Conservation (phyloP, 2,329 filamentous ascomycete species). For the Neonectria magnoliae region DNA sequence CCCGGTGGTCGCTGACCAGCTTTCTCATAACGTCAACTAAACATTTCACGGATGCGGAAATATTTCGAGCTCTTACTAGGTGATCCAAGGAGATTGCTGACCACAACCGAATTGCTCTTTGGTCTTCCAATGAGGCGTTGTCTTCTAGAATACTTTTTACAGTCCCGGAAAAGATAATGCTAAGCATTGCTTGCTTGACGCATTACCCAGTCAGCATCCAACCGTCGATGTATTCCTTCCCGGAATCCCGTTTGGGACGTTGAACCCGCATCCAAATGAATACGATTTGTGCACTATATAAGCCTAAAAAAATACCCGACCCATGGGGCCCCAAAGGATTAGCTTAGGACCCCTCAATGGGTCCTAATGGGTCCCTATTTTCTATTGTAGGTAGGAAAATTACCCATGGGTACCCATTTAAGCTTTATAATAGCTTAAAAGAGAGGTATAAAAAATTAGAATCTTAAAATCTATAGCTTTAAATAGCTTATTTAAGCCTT, state of each 20-base stretch:
- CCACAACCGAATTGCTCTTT: slow-evolving; percentile 6
- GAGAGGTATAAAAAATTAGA: too few species aligned
- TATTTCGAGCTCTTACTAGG: not conserved
- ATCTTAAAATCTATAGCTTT: too few species aligned
- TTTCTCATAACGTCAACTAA: not conserved
- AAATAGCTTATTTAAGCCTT: too few species aligned
- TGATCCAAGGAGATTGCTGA: slow-evolving; percentile 8
- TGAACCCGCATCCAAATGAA: too few species aligned
- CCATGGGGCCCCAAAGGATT: too few species aligned
- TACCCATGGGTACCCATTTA: too few species aligned
- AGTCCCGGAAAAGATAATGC: slow-evolving; percentile 7
- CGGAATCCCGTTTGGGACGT: not conserved
- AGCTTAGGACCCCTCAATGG: too few species aligned
- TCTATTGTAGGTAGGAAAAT: too few species aligned
- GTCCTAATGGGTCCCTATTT: too few species aligned
- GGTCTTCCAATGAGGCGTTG: not conserved
- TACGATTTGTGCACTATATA: too few species aligned
- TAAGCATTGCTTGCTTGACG: slow-evolving; percentile 9
- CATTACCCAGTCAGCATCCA: slow-evolving; percentile 15
- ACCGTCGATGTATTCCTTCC: slow-evolving; percentile 12
- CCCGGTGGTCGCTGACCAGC: slow-evolving; percentile 10
- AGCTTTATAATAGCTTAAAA: too few species aligned
- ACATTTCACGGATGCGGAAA: not conserved
- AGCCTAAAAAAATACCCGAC: too few species aligned
- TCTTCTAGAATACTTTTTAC: not conserved